Evolutionary conservation across 768 basidiomycete genomes (phyloP).

Genomic region (Phanerochaete carnosa): DNA sequence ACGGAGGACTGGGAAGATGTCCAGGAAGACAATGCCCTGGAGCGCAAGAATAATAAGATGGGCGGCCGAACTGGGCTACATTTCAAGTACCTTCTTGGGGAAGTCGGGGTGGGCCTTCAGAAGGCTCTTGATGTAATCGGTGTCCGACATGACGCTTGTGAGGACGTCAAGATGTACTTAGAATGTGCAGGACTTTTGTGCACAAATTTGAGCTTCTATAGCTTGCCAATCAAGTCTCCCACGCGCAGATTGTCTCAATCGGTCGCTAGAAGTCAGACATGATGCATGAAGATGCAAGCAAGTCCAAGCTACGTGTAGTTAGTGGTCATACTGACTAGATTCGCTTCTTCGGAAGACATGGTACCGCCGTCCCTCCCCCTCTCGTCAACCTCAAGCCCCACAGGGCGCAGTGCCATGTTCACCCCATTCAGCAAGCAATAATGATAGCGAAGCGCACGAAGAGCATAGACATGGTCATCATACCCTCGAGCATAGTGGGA

Average conservation of each 20-base stretch:
- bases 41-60: neutral
- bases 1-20: slow-evolving; percentile 91
- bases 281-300: too few species aligned
- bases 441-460: slow-evolving; percentile 3
- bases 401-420: neutral
- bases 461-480: slow-evolving; percentile 15
- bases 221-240: too few species aligned
- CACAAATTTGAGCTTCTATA: too few species aligned
- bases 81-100: slow-evolving; percentile 73
- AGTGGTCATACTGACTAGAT: too few species aligned
- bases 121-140: slow-evolving; percentile 62
- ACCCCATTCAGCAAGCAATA: neutral
- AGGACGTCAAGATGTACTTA: too few species aligned
- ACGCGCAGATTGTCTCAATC: too few species aligned
- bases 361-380: too few species aligned
- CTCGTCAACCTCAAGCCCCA: neutral
- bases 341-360: too few species aligned
- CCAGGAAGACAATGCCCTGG: slow-evolving; percentile 88
- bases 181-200: too few species aligned
- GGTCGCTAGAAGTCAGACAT: too few species aligned
- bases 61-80: neutral
- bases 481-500: slow-evolving; percentile 36
- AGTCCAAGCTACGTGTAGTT: too few species aligned
- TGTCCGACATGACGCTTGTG: slow-evolving; percentile 88
- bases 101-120: slow-evolving; percentile 71